phyloP scores from a whole-genome alignment of 306 rosid species.

The Prunus padus region DNA sequence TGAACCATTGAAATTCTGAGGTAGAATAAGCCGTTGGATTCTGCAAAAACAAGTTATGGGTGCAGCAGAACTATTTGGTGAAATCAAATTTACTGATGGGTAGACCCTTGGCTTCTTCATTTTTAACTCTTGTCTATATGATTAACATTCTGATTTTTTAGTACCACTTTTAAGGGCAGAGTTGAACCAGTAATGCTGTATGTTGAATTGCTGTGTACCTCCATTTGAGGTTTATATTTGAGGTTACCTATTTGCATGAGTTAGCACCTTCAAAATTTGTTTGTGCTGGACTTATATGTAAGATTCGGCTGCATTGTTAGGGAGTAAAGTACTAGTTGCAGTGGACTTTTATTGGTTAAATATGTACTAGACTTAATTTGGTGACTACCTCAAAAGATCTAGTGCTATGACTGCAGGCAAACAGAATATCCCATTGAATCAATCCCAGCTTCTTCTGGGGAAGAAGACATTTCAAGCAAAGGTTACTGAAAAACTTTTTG shows the following conservation, averaged over 20 bases:
- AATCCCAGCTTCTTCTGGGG: constrained; percentile 38
- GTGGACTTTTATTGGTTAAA: constrained; percentile 1
- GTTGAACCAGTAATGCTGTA: not conserved
- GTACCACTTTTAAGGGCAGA: not conserved
- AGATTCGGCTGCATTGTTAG: not conserved
- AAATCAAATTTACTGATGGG: not conserved
- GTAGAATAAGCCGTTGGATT: not conserved
- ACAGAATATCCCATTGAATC: constrained; percentile 46
- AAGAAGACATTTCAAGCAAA: constrained; percentile 75
- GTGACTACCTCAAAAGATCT: constrained; percentile 27
- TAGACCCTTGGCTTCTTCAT: not conserved
- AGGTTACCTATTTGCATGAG: not conserved
- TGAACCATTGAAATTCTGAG: not conserved
- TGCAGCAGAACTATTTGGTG: not conserved
- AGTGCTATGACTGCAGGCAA: constrained; percentile 44
- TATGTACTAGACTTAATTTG: constrained; percentile 21
- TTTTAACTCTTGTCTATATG: not conserved
- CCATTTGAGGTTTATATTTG: not conserved
- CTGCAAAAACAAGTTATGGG: not conserved
- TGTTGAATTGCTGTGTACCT: not conserved
- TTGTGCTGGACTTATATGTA: not conserved
- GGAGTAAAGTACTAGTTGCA: not conserved
- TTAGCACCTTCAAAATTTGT: not conserved
- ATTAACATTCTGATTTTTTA: not conserved
- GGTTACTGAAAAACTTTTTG: constrained; percentile 58